Base-by-base conservation (phyloP, 176 grass and related monocot genomes). In the Melocanna baccifera region DNA sequence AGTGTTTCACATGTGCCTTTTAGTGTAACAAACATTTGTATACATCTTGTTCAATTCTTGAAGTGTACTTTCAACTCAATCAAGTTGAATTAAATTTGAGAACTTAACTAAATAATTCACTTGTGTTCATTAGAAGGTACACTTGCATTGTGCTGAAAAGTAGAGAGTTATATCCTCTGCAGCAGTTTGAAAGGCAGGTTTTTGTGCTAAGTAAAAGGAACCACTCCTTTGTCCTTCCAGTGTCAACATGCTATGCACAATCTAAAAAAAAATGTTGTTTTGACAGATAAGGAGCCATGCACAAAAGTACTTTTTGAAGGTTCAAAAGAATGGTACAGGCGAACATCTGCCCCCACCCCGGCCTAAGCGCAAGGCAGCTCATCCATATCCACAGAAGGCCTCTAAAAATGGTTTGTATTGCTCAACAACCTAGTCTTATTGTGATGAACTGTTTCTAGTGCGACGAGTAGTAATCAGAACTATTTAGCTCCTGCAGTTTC, bases 321-420 rank as follows among this genome's bases (percentile, higher is more conserved):
- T 94, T 87, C 88, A 96, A 73, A 96, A 96, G 70, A 96, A 85
- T 73, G 96, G 96, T 63, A 85, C 84, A 22, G 89, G 89, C 5
- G 93, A 99, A 73, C 97, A 99, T 86, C 83, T 99, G 51, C 97
- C 97, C 28, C 97, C 97, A 63, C 97, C 97, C 46, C 88, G 97
- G 20, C 97, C 97, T 41, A 99, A 99, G 88, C 82, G 93, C 39
- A 99, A 96, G 85, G 97, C 97, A 62, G 89, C 93, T 23, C 93
- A 99, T 91, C 93, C 97, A 81, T 99, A 99, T 83, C 97, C 97
- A 41, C 97, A 99, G 56, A 99, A 99, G 78, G 97, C 97, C 23
- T 88, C 97, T 65, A 96, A 96, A 82, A 84, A 70, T 82, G 90
- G 93, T 94, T 41, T 83, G 64, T 76, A 56, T 30, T 69, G 0